Percentiles rank a stretch among this genome's conserved stretches.
These are phyloP conservation scores for Aspergillus fischeri DNA, from an alignment of 2,329 filamentous ascomycete genomes.

Conservation along the genomic window DNA sequence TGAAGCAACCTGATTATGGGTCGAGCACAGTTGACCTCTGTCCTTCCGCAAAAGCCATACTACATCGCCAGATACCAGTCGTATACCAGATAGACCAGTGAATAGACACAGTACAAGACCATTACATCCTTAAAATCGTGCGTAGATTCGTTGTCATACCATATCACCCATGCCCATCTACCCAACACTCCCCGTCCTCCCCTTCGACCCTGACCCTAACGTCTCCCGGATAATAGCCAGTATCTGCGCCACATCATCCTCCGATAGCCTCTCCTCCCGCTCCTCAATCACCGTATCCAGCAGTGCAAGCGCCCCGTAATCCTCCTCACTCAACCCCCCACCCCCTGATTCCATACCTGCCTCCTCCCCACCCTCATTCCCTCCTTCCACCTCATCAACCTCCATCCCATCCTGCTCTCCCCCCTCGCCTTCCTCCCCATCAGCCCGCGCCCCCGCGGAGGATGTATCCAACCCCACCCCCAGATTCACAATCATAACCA, in stretches of 20 bases:
- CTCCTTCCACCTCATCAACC: slow-evolving; percentile 3
- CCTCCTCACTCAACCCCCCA: slow-evolving; percentile 25
- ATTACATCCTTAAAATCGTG: not conserved
- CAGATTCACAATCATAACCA: slow-evolving; percentile 44
- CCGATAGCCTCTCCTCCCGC: slow-evolving; percentile 36
- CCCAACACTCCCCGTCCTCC: not conserved
- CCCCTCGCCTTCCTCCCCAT: slow-evolving; percentile 9
- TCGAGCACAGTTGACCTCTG: not conserved
- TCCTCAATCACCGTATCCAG: slow-evolving; percentile 42
- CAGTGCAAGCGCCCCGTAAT: slow-evolving; percentile 34
- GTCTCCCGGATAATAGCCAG: slow-evolving; percentile 34
- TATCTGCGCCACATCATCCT: slow-evolving; percentile 35
- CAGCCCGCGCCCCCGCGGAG: slow-evolving; percentile 12
- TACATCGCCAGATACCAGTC: not conserved
- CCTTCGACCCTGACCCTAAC: slow-evolving; percentile 18
- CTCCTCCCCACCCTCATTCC: slow-evolving; percentile 12
- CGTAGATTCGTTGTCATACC: too few relatives aligned
- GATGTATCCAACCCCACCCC: slow-evolving; percentile 33
- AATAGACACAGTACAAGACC: not conserved
- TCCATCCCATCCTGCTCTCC: slow-evolving; percentile 5
- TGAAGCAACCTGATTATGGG: not conserved
- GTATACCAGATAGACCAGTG: not conserved
- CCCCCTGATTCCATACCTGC: slow-evolving; percentile 8
- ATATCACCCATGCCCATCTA: not conserved
- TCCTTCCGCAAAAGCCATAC: not conserved